phyloP scores from a whole-genome alignment of 805 yeast species.

The Metschnikowia lochheadii region DNA sequence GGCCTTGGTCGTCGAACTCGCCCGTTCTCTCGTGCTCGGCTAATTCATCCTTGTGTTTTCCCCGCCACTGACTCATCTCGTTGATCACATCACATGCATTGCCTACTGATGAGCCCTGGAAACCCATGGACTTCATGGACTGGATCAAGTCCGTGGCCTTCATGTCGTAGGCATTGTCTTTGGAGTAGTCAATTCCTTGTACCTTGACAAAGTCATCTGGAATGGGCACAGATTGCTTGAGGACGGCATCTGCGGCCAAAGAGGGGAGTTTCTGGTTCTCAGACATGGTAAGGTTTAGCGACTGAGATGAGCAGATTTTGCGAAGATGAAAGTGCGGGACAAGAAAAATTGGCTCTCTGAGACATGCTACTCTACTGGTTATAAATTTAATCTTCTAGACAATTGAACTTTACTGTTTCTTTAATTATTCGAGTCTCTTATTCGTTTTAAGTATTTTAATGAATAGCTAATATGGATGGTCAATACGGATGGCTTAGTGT shows the following conservation, averaged over 20 bases:
- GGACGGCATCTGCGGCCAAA: constrained; percentile 85
- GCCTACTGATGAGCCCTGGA: constrained; percentile 86
- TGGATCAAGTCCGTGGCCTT: constrained; percentile 72
- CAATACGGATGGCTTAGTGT: too few species aligned
- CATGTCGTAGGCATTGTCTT: constrained; percentile 70
- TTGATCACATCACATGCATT: constrained; percentile 90
- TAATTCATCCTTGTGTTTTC: constrained; percentile 63
- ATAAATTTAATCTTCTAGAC: too few species aligned
- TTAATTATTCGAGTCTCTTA: too few species aligned
- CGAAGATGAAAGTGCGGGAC: background rate
- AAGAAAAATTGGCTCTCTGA: background rate
- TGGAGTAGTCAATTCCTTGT: constrained; percentile 84
- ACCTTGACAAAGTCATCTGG: constrained; percentile 78
- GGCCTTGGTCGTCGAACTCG: constrained; percentile 71
- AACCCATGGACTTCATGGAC: constrained; percentile 94
- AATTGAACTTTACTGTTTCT: too few species aligned
- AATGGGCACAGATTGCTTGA: constrained; percentile 80
- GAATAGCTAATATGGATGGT: too few species aligned
- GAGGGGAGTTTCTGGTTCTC: constrained; percentile 44
- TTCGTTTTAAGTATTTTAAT: too few species aligned
- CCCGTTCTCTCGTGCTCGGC: constrained; percentile 68
- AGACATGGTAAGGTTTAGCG: constrained; percentile 1
- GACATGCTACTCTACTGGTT: too few species aligned
- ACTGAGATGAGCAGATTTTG: constrained; percentile 4
- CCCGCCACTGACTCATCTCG: constrained; percentile 92